Conservation (phyloP, 768 basidiomycete species). For the Coprinopsis cinerea region DNA sequence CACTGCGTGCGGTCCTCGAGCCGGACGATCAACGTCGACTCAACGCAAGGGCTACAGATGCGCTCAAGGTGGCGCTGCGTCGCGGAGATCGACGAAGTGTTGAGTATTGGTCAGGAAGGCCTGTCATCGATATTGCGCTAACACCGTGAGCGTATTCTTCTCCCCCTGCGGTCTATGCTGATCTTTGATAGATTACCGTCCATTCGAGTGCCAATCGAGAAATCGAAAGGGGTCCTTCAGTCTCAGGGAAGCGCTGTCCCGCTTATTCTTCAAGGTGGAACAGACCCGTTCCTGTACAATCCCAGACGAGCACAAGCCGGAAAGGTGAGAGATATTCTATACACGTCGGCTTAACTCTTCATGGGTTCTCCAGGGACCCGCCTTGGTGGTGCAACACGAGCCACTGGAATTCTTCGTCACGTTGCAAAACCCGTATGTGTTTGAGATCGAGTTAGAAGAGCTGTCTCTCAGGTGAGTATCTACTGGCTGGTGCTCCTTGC, state of each 20-base stretch:
- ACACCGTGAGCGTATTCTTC: slow-evolving; percentile 51
- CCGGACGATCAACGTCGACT: slow-evolving; percentile 78
- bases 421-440: slow-evolving; percentile 87
- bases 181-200: slow-evolving; percentile 50
- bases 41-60: slow-evolving; percentile 64
- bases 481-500: background rate
- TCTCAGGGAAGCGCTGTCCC: slow-evolving; percentile 32
- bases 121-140: slow-evolving; percentile 74
- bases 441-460: slow-evolving; percentile 84
- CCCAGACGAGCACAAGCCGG: slow-evolving; percentile 59
- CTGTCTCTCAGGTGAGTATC: slow-evolving; percentile 67
- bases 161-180: slow-evolving; percentile 7
- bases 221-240: slow-evolving; percentile 51
- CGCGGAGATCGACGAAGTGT: slow-evolving; percentile 67
- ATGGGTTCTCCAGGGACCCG: slow-evolving; percentile 37
- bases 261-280: slow-evolving; percentile 50
- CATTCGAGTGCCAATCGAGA: slow-evolving; percentile 69
- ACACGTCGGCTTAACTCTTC: background rate
- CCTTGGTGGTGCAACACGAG: slow-evolving; percentile 78
- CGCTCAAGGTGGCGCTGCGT: slow-evolving; percentile 66
- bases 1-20: slow-evolving; percentile 61
- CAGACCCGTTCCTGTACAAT: slow-evolving; percentile 89
- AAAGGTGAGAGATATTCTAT: slow-evolving; percentile 39
- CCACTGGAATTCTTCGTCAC: slow-evolving; percentile 74
- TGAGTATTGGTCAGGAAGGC: slow-evolving; percentile 84